phyloP scores from a whole-genome alignment of 1,284 basidiomycete species.

The Cryptococcus sp. region DNA sequence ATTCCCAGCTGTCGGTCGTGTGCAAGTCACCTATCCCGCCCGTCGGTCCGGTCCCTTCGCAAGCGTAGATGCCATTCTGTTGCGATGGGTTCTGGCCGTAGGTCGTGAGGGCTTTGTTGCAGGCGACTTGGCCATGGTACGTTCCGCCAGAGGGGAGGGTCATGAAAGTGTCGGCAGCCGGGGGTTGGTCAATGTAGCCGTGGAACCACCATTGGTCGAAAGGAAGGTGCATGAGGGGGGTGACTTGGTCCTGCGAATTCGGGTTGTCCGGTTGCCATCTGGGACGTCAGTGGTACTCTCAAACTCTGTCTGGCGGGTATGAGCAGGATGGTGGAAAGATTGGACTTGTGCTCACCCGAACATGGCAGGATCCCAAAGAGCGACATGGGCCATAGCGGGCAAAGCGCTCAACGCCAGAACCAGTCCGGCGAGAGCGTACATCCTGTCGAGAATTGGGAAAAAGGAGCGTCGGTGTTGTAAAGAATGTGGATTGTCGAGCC shows the following conservation, averaged over 20 bases:
- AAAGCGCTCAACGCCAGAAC: not conserved
- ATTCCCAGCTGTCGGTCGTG: slow-evolving; percentile 28
- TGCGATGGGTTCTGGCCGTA: slow-evolving; percentile 20
- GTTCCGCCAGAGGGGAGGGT: slow-evolving; percentile 37
- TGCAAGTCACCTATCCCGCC: slow-evolving; percentile 40
- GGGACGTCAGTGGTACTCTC: not conserved
- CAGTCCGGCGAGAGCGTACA: not conserved
- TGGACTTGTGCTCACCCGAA: slow-evolving; percentile 32
- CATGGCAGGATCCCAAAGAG: slow-evolving; percentile 35
- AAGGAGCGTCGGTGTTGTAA: not conserved
- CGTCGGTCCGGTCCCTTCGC: slow-evolving; percentile 18
- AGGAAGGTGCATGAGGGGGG: slow-evolving; percentile 53
- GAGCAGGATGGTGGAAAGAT: not conserved
- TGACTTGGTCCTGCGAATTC: slow-evolving; percentile 47
- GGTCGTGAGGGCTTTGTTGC: slow-evolving; percentile 29
- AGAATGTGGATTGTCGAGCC: not conserved
- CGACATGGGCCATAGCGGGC: slow-evolving; percentile 30
- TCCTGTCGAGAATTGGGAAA: not conserved
- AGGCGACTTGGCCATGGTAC: slow-evolving; percentile 32
- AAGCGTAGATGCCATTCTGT: slow-evolving; percentile 26
- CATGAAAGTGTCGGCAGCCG: slow-evolving; percentile 30
- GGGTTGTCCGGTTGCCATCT: slow-evolving; percentile 33
- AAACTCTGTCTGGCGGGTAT: not conserved
- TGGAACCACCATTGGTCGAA: slow-evolving; percentile 67
- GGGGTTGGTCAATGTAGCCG: slow-evolving; percentile 36